phyloP scores from a whole-genome alignment of 208 protist species.

The Crithidia expoeki region DNA sequence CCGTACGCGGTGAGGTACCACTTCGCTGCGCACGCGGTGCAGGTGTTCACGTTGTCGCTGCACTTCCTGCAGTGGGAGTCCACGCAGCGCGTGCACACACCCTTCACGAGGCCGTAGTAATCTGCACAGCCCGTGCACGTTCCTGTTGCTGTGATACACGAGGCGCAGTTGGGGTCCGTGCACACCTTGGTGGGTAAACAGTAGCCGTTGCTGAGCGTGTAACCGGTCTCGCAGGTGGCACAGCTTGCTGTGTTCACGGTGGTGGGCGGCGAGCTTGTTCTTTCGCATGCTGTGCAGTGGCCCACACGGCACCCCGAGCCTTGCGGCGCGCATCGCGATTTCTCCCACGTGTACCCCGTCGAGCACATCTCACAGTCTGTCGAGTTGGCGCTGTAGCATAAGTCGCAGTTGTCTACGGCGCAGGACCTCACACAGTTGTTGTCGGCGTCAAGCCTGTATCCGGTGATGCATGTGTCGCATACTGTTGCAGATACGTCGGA shows the following conservation, averaged over 20 bases:
- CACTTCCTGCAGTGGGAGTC: conserved; percentile 8
- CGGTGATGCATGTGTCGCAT: conserved; percentile 5
- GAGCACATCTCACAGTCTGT: conserved; percentile 21
- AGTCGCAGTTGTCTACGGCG: conserved; percentile 6
- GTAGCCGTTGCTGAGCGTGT: conserved; percentile 14
- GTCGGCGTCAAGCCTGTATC: not conserved
- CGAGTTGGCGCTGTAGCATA: conserved; percentile 13
- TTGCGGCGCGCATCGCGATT: not conserved
- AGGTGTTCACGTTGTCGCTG: conserved; percentile 4
- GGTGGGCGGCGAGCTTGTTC: not conserved
- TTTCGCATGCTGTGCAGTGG: conserved; percentile 3
- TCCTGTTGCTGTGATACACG: not conserved
- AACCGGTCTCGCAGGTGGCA: conserved; percentile 7
- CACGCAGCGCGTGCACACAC: not conserved
- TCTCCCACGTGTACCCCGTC: conserved; percentile 2
- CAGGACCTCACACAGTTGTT: not conserved
- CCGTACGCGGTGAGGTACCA: conserved; percentile 12
- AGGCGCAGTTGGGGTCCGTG: conserved; percentile 8
- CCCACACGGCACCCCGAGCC: conserved; percentile 12
- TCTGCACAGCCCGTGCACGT: not conserved
- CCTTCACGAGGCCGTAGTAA: not conserved
- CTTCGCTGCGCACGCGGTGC: conserved; percentile 1
- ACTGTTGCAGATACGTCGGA: not conserved
- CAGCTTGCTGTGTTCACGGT: not conserved
- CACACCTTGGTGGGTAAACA: not conserved